Evolutionary conservation across 1,284 basidiomycete species (phyloP).

Genomic region (Puccinia hordei): DNA sequence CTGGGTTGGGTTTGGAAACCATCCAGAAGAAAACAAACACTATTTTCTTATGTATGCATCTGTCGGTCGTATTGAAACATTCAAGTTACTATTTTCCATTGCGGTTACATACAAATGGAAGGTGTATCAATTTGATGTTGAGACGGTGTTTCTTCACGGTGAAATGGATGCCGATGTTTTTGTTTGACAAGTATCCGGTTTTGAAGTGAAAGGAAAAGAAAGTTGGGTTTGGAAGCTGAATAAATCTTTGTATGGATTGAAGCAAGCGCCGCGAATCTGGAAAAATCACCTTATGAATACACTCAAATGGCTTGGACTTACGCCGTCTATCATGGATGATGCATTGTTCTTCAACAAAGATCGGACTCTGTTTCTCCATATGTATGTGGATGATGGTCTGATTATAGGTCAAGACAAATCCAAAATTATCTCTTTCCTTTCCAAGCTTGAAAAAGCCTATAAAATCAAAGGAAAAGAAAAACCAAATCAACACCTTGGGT

Average conservation of each 20-base stretch:
- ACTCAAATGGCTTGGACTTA: neutral
- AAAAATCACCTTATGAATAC: neutral
- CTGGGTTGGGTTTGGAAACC: conserved; percentile 30
- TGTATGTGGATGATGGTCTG: conserved; percentile 21
- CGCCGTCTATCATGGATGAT: conserved; percentile 9
- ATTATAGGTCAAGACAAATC: neutral
- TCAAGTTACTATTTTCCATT: conserved; percentile 20
- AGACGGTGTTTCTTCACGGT: conserved; percentile 15
- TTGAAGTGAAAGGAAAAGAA: neutral
- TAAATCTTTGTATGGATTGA: conserved; percentile 10
- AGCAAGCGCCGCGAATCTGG: neutral
- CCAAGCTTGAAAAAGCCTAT: neutral
- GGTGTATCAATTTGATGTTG: conserved; percentile 29
- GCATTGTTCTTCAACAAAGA: neutral
- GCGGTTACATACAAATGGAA: neutral
- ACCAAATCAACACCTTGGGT: too few relatives aligned
- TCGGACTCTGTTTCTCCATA: neutral
- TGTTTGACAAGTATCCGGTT: neutral
- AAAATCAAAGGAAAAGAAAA: neutral
- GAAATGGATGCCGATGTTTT: conserved; percentile 23
- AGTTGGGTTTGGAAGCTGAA: neutral
- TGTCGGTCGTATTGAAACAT: neutral
- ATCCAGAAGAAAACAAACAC: neutral
- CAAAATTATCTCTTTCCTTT: too few relatives aligned
- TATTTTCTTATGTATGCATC: conserved; percentile 23